Conservation (phyloP, 495 filamentous ascomycete species). For the Chaetomium fimeti region DNA sequence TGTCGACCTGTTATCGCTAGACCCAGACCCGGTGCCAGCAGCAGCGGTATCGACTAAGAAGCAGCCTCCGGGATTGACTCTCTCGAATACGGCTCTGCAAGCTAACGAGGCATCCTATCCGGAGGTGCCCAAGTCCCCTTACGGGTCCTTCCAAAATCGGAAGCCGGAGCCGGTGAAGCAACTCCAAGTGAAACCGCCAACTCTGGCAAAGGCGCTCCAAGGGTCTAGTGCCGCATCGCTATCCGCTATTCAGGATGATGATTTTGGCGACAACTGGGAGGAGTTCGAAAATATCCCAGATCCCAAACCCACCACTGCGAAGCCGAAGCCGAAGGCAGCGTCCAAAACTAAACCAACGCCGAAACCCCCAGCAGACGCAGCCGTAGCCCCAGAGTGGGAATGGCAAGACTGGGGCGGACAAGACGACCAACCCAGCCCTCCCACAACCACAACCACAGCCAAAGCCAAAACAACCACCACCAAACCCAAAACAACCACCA, state of each 20-base stretch:
- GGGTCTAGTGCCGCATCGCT: conserved; percentile 34
- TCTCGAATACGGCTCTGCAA: conserved; percentile 27
- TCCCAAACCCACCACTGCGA: conserved; percentile 21
- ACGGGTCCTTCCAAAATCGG: conserved; percentile 48
- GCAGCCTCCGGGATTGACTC: conserved; percentile 34
- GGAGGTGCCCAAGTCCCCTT: conserved; percentile 50
- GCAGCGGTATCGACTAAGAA: conserved; percentile 27
- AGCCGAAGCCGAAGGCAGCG: conserved; percentile 16
- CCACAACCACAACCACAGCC: neutral
- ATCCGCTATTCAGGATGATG: conserved; percentile 34
- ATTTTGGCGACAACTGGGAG: conserved; percentile 56
- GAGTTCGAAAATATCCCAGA: conserved; percentile 53
- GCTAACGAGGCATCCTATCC: conserved; percentile 33
- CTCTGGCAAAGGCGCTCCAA: conserved; percentile 32
- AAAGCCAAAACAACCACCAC: conserved; percentile 1
- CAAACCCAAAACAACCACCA: neutral
- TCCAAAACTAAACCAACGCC: conserved; percentile 20
- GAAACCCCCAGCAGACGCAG: neutral
- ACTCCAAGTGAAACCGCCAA: conserved; percentile 44
- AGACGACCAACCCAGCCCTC: conserved; percentile 16
- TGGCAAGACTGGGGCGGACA: conserved; percentile 41
- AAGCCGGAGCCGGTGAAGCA: conserved; percentile 45
- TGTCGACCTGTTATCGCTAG: conserved; percentile 28
- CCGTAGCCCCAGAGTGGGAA: conserved; percentile 37
- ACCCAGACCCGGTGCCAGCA: conserved; percentile 21